These are phyloP conservation scores for Xylaria venustula DNA, from an alignment of 495 filamentous ascomycete genomes.

Conservation along the genomic window DNA sequence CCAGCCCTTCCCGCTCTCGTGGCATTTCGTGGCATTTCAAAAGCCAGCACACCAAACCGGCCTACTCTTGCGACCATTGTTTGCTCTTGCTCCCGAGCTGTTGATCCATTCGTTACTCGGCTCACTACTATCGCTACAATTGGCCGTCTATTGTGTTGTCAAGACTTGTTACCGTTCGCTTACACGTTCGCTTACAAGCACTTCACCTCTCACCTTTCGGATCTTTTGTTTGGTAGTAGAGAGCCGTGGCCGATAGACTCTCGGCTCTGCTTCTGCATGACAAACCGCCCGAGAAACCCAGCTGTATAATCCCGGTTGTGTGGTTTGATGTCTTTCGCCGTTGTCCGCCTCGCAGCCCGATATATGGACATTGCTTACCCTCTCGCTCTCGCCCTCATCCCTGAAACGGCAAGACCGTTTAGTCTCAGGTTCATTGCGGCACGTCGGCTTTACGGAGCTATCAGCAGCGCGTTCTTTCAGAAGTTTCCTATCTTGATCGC, in stretches of 20 bases:
- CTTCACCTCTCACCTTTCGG: neutral
- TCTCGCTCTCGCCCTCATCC: slow-evolving; percentile 20
- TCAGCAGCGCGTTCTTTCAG: neutral
- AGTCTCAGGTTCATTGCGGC: slow-evolving; percentile 6
- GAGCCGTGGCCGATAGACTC: neutral
- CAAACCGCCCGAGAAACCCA: neutral
- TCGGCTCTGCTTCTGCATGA: neutral
- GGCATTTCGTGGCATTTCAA: neutral
- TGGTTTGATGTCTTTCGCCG: slow-evolving; percentile 23
- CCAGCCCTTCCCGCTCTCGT: neutral
- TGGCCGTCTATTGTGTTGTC: neutral
- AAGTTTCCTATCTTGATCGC: neutral
- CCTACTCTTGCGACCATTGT: slow-evolving; percentile 1
- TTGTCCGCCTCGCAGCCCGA: slow-evolving; percentile 19
- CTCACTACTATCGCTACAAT: neutral
- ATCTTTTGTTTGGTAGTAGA: neutral
- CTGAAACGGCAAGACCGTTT: slow-evolving; percentile 12
- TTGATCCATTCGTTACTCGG: neutral
- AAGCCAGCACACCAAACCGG: neutral
- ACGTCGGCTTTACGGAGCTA: neutral
- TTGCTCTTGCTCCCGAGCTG: neutral
- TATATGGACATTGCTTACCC: slow-evolving; percentile 19
- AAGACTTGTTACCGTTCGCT: neutral
- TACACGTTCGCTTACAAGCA: neutral
- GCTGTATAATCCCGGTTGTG: slow-evolving; percentile 15